Evolutionary conservation across 2,329 filamentous ascomycete genomes (phyloP).

Genomic region (Aschersonia sp.): DNA sequence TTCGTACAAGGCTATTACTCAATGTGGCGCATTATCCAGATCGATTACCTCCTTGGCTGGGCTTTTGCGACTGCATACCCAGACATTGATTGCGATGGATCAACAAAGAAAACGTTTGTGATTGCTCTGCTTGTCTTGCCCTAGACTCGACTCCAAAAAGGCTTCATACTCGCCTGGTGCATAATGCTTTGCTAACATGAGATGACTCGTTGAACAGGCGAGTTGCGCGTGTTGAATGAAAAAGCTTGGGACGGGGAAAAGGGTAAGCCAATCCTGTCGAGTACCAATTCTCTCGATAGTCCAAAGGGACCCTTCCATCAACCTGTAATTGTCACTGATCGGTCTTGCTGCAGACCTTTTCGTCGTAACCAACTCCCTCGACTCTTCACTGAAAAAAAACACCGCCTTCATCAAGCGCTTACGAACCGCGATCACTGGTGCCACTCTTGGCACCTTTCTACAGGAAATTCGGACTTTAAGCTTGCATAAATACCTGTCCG

Average conservation of each 20-base stretch:
- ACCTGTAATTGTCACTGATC: constrained; percentile 7
- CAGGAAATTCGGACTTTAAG: constrained; percentile 84
- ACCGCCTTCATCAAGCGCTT: constrained; percentile 96
- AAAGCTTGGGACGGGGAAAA: constrained; percentile 80
- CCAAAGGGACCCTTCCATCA: constrained; percentile 8
- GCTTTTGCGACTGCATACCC: neutral
- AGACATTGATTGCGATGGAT: constrained; percentile 4
- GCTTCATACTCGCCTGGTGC: too few species aligned
- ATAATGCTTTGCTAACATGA: too few species aligned
- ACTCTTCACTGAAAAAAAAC: constrained; percentile 95
- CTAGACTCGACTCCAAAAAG: neutral
- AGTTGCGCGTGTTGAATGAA: constrained; percentile 79
- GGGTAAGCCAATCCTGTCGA: constrained; percentile 34
- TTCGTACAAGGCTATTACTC: constrained; percentile 5
- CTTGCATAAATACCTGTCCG: constrained; percentile 90
- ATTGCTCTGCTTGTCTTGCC: too few species aligned
- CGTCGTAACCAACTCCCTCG: constrained; percentile 62
- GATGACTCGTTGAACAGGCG: constrained; percentile 38
- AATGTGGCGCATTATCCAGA: constrained; percentile 1
- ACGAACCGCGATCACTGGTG: constrained; percentile 71
- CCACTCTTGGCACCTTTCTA: constrained; percentile 70
- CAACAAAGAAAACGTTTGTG: constrained; percentile 4
- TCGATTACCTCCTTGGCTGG: neutral
- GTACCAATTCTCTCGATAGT: neutral
- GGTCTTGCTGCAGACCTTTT: constrained; percentile 50